Base-by-base conservation (phyloP, 345 rosid species). In the Dipteronia sinensis region DNA sequence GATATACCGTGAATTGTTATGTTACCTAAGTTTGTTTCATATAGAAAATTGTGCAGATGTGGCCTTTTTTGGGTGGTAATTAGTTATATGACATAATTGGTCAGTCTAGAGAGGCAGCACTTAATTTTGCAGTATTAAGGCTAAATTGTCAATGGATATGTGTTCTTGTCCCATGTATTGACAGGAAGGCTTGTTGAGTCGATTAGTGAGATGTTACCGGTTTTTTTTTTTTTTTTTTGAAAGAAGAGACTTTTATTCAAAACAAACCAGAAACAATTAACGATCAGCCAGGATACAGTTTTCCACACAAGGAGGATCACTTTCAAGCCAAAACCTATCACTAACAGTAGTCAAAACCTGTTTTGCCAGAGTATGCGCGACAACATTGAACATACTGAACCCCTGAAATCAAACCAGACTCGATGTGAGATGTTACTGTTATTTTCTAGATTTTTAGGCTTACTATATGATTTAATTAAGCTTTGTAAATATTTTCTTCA, bases 401-500 rank as follows among this genome's bases (percentile, higher is more conserved):
- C 27, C 27, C 27, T 27, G 27, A 27, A 27, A 27, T 27, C 27
- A 27, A 27, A 27, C 27, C 27, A 27, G 27, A 27, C 27, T 27
- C 27, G 1, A 27, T 27, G 4, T 73, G 53, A 44, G 42, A 9
- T 56, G 20, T 72, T 42, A 42, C 10, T 59, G 65, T 8, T 55
- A 1, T 13, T 59, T 40, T 0, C 19, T 62, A 44, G 38, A 16
- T 62, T 56, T 53, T 56, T 53, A 71, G 4, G 49, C 7, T 16
- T 22, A 8, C 29, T 22, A 10, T 13, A 20, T 22, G 38, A 58
- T 40, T 40, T 31, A 40, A 72, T 34, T 20, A 13, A 40, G 1
- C 55, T 72, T 58, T 40, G 67, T 72, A 40, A 40, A 16, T n/a
- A 34, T 23, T 58, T 72, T 72, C 34, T 20, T 62, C 66, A 58